A percentile compares a stretch with the other conserved stretches of the same genome.
phyloP scores from a whole-genome alignment of 345 rosid species.

The Rhizophora mangle region DNA sequence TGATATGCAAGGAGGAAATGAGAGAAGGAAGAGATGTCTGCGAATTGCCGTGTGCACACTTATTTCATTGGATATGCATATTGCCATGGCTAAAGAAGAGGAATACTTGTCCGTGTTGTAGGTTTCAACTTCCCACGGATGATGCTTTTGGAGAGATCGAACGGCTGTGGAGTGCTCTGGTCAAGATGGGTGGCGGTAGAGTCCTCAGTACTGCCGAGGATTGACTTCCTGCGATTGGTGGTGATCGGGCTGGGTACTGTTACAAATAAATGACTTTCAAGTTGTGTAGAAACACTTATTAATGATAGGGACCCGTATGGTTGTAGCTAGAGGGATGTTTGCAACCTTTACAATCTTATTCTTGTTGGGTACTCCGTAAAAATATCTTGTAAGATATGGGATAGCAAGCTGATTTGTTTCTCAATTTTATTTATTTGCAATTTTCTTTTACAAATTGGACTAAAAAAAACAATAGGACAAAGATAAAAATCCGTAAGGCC shows the following conservation, averaged over 20 bases:
- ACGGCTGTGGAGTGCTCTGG: constrained; percentile 71
- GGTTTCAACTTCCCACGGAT: constrained; percentile 83
- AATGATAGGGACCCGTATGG: constrained; percentile 23
- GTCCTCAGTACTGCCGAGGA: not conserved
- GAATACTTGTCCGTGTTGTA: constrained; percentile 88
- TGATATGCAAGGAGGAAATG: constrained; percentile 83
- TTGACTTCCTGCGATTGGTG: not conserved
- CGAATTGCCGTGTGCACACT: constrained; percentile 81
- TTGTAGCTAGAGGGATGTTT: not conserved
- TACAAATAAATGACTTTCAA: not conserved
- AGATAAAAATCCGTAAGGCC: no score
- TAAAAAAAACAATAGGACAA: no score
- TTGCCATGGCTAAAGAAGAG: constrained; percentile 78
- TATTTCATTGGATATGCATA: constrained; percentile 86
- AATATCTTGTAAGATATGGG: no score
- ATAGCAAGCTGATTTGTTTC: no score
- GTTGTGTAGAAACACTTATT: not conserved
- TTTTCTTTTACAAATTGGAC: no score
- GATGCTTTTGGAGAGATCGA: constrained; percentile 72
- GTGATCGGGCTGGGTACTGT: not conserved
- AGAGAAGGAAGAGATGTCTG: constrained; percentile 71
- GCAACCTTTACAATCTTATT: not conserved
- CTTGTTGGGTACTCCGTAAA: no score
- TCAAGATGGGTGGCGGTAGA: constrained; percentile 27
- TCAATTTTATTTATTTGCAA: no score